phyloP scores from a whole-genome alignment of 257 asterid species.

The Gentiana straminea region DNA sequence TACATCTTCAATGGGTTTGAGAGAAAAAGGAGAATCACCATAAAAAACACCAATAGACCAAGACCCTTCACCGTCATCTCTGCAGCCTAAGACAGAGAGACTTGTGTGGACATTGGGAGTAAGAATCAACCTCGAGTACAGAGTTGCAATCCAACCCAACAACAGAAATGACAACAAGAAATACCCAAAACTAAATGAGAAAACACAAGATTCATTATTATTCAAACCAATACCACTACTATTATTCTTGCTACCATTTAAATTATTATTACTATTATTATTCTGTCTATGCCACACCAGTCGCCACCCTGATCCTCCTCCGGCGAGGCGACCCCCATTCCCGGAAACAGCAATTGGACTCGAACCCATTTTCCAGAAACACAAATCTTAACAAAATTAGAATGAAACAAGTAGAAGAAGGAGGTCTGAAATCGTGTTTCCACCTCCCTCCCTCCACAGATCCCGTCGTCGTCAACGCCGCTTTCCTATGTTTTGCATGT shows the following conservation, averaged over 20 bases:
- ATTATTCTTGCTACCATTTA: background rate
- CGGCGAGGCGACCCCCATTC: constrained; percentile 12
- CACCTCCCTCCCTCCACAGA: constrained; percentile 1
- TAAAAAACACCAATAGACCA: constrained; percentile 88
- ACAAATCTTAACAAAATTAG: background rate
- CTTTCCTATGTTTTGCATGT: constrained; percentile 9
- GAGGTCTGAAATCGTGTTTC: background rate
- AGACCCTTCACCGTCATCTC: constrained; percentile 82
- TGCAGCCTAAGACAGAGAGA: constrained; percentile 48
- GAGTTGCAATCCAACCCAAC: constrained; percentile 58
- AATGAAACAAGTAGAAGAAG: background rate
- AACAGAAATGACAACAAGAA: constrained; percentile 49
- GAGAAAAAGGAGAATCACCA: constrained; percentile 92
- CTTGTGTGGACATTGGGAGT: constrained; percentile 52
- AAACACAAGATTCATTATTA: constrained; percentile 13
- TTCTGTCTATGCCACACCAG: constrained; percentile 9
- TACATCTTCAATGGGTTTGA: constrained; percentile 89
- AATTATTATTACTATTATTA: constrained; percentile 7
- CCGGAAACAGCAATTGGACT: constrained; percentile 16
- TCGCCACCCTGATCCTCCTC: constrained; percentile 12
- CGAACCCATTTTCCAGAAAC: constrained; percentile 19
- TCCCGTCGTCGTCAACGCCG: constrained; percentile 2
- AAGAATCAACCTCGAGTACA: constrained; percentile 49
- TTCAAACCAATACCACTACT: background rate
- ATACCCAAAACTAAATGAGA: constrained; percentile 33